Conservation (phyloP, 1,284 basidiomycete genomes). For the Irpex lacteus region DNA sequence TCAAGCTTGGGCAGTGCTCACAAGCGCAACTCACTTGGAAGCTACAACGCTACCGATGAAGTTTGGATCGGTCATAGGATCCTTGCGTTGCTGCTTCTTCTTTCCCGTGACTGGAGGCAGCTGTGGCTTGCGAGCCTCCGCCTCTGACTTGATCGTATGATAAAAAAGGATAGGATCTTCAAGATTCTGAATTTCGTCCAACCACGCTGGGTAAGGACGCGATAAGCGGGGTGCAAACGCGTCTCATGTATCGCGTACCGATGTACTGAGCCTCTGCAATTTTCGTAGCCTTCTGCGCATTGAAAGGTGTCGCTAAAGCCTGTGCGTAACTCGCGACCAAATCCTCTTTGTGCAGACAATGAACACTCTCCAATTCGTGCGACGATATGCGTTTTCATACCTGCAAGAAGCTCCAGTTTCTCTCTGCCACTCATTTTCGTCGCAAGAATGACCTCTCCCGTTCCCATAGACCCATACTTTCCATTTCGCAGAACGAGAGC, state of each 20-base stretch:
- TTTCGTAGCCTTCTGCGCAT: conserved; percentile 56
- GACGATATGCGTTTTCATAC: conserved; percentile 34
- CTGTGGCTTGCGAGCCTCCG: conserved; percentile 43
- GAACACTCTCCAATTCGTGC: conserved; percentile 2
- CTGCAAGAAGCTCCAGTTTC: conserved; percentile 73
- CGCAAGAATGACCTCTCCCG: conserved; percentile 56
- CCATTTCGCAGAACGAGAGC: conserved; percentile 74
- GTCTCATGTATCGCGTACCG: conserved; percentile 38
- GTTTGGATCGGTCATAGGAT: conserved; percentile 40
- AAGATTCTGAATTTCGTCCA: conserved; percentile 65
- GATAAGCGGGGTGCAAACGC: not conserved
- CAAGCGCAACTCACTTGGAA: conserved; percentile 42
- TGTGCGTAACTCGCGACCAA: conserved; percentile 52
- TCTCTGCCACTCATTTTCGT: conserved; percentile 65
- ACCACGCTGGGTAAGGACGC: conserved; percentile 40
- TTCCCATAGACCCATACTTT: conserved; percentile 66
- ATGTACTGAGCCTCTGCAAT: conserved; percentile 70
- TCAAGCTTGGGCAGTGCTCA: not conserved
- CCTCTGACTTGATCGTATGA: conserved; percentile 49
- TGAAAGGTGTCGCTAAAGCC: conserved; percentile 61
- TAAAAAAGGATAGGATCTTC: conserved; percentile 61
- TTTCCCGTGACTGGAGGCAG: conserved; percentile 24
- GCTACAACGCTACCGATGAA: conserved; percentile 55
- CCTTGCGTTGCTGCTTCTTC: conserved; percentile 26
- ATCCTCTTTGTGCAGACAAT: conserved; percentile 50